These are phyloP conservation scores for Mallotus nudiflorus DNA, from an alignment of 345 rosid genomes.

Conservation along the genomic window DNA sequence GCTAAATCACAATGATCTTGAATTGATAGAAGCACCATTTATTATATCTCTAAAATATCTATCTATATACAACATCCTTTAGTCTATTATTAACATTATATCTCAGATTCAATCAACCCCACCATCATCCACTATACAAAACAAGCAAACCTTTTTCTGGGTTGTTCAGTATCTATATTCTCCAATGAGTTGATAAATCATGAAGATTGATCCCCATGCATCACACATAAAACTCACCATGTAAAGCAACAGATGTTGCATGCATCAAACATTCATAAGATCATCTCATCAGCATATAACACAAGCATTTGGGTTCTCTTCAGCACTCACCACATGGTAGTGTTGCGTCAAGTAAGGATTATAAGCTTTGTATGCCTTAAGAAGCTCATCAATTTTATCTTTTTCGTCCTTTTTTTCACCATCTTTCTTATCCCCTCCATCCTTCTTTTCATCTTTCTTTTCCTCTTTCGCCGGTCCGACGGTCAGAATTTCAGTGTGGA, in stretches of 20 bases:
- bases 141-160: not conserved
- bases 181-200: not conserved
- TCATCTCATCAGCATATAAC: conserved; percentile 36
- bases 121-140: not conserved
- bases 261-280: not conserved
- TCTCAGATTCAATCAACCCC: not conserved
- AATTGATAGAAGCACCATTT: no score
- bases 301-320: conserved; percentile 59
- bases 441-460: conserved; percentile 10
- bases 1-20: no score
- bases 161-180: not conserved
- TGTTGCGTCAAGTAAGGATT: conserved; percentile 34
- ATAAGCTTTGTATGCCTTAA: conserved; percentile 25
- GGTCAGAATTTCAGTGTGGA: conserved; percentile 38
- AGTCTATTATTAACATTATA: not conserved
- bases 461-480: conserved; percentile 59
- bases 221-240: no score
- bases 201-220: not conserved
- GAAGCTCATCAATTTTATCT: conserved; percentile 36
- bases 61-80: not conserved
- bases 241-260: not conserved
- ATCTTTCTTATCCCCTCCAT: conserved; percentile 22
- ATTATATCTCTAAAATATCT: no score
- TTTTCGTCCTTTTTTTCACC: conserved; percentile 31
- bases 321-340: conserved; percentile 37